Evolutionary conservation across 805 yeast genomes (phyloP).

Genomic region (Yamadazyma phyllophila): DNA sequence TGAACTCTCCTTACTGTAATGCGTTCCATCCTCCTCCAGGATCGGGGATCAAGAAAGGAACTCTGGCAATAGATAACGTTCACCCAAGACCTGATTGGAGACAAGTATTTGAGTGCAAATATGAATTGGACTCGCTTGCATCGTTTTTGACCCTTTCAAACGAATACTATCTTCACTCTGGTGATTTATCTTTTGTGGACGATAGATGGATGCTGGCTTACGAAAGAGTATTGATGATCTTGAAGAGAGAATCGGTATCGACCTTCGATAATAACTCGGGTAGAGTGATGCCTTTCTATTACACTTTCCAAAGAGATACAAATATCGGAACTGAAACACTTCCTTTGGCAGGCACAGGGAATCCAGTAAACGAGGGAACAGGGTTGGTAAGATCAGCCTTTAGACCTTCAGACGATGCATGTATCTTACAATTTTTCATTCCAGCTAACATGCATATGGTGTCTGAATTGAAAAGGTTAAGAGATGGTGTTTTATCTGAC

Average conservation of each 20-base stretch:
- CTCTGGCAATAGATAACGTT: constrained; percentile 61
- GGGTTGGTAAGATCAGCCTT: constrained; percentile 81
- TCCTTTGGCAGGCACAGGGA: constrained; percentile 75
- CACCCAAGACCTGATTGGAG: constrained; percentile 68
- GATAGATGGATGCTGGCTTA: constrained; percentile 59
- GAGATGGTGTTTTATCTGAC: constrained; percentile 7
- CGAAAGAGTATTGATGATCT: constrained; percentile 47
- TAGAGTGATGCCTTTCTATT: constrained; percentile 45
- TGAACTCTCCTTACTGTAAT: constrained; percentile 75
- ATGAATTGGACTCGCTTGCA: constrained; percentile 83
- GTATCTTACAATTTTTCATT: constrained; percentile 73
- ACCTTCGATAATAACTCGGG: constrained; percentile 56
- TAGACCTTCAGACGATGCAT: constrained; percentile 86
- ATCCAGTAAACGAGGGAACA: constrained; percentile 71
- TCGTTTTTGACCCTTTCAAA: constrained; percentile 74
- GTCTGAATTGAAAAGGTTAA: constrained; percentile 52
- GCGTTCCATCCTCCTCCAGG: constrained; percentile 83
- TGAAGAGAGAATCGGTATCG: constrained; percentile 60
- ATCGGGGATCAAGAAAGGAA: constrained; percentile 47
- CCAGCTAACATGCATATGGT: constrained; percentile 82
- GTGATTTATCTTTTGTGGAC: constrained; percentile 47
- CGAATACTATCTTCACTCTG: constrained; percentile 60
- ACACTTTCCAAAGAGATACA: constrained; percentile 72
- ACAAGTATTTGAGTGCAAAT: constrained; percentile 82
- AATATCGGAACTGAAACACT: constrained; percentile 78